Conservation (phyloP, 352 stramenopile genomes). For the Pythium vanterpoolii region DNA sequence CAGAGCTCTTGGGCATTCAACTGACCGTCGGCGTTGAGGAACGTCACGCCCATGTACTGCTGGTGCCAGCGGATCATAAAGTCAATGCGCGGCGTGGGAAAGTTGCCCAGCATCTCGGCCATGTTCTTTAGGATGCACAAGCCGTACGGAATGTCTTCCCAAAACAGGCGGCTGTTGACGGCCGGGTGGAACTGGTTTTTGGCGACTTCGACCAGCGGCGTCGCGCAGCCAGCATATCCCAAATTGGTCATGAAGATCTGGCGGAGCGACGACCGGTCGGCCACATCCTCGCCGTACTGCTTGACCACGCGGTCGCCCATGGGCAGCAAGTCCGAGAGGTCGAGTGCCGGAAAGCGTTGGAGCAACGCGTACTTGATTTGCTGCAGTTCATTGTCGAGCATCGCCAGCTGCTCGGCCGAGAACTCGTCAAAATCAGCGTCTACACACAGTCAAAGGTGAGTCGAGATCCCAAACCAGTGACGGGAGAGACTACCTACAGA, state of each 20-base stretch:
- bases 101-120: slow-evolving; percentile 91
- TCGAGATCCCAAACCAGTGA: neutral
- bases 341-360: slow-evolving; percentile 88
- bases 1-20: slow-evolving; percentile 88
- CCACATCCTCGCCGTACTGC: slow-evolving; percentile 90
- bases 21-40: slow-evolving; percentile 83
- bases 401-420: slow-evolving; percentile 89
- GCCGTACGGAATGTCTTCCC: slow-evolving; percentile 91
- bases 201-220: slow-evolving; percentile 78
- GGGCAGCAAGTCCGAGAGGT: slow-evolving; percentile 88
- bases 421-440: slow-evolving; percentile 92
- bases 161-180: slow-evolving; percentile 87
- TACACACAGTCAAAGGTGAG: slow-evolving; percentile 15
- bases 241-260: slow-evolving; percentile 91
- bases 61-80: slow-evolving; percentile 95
- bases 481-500: slow-evolving; percentile 55
- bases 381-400: slow-evolving; percentile 92
- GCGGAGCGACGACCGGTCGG: slow-evolving; percentile 81
- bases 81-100: slow-evolving; percentile 90
- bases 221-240: slow-evolving; percentile 87
- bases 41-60: slow-evolving; percentile 88
- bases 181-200: slow-evolving; percentile 79
- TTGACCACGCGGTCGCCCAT: slow-evolving; percentile 90
- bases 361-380: slow-evolving; percentile 89
- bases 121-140: slow-evolving; percentile 94